Base-by-base conservation (phyloP, 1,284 basidiomycete species). In the Earliella scabrosa region DNA sequence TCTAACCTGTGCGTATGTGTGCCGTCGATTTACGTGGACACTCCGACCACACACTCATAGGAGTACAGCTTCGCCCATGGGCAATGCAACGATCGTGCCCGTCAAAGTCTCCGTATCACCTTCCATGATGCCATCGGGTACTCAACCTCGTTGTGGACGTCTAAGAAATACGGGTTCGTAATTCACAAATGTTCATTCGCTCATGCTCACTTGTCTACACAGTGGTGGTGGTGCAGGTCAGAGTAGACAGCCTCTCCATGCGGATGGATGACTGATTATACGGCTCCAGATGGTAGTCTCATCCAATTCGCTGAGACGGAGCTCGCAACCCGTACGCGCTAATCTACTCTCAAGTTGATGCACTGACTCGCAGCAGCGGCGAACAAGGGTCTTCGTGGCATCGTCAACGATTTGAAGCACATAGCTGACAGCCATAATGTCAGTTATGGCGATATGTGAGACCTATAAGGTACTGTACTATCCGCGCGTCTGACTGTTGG, bases 361-460 rank as follows among this genome's bases (percentile, higher is more conserved):
- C 18, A 18, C 38, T 32, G 16, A 27, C 18, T 20, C 18, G n/a
- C 16, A 32, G n/a, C 36, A 59, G 50, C 60, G 13, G 48, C 54
- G 13, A 65, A 68, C 34, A 46, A 49, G 7, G 59, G 56, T 34
- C 50, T 63, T 41, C 59, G 63, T 16, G 60, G 66, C 18, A 65
- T 66, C 21, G 63, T 66, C 14, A 47, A 55, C 6, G 50, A 43
- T 20, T 62, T 68, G 45, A 54, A 48, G 23, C 56, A 44, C 26
- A 53, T 68, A 57, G 60, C 65, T 26, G 63, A 63, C 44, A 43
- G 35, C 16, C 57, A 63, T 34, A 38, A 49, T 26, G 60, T 67
- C n/a, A 57, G 60, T 18, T 60, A 65, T 40, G 69, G 67, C 16
- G 68, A 69, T 50, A 64, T 68, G 66, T 61, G 48, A 18, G 6